These are phyloP conservation scores for Saccharomycopsis amapae DNA, from an alignment of 805 yeast genomes.

Conservation along the genomic window DNA sequence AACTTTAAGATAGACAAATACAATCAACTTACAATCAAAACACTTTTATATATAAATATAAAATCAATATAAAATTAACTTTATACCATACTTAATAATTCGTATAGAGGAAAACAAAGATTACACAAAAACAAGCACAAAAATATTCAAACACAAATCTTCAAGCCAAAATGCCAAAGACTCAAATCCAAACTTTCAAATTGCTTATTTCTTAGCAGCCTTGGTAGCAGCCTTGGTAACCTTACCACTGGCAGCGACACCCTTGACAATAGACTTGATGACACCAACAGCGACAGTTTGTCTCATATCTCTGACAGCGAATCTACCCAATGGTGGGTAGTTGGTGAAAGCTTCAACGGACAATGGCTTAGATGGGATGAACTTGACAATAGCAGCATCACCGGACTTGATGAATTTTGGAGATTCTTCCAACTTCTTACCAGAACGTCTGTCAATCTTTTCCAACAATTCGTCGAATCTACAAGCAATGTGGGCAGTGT, in stretches of 20 bases:
- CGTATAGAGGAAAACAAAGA: no score
- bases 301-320: constrained; percentile 99
- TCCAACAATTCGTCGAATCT: constrained; percentile 70
- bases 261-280: constrained; percentile 89
- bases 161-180: no score
- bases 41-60: no score
- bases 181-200: no score
- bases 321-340: constrained; percentile 96
- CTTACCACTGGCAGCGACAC: constrained; percentile 73
- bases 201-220: constrained; percentile 36
- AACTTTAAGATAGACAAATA: no score
- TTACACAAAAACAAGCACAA: no score
- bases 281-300: constrained; percentile 99
- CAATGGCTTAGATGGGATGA: constrained; percentile 85
- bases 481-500: constrained; percentile 92
- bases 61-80: no score
- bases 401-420: constrained; percentile 95
- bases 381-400: constrained; percentile 90
- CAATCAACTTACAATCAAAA: no score
- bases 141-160: no score
- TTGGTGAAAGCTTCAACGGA: constrained; percentile 92
- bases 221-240: constrained; percentile 93
- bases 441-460: constrained; percentile 90
- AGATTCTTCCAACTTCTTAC: constrained; percentile 80
- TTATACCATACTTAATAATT: no score